These are phyloP conservation scores for Ophiostoma triangulosporum DNA, from an alignment of 2,329 filamentous ascomycete genomes.

Conservation along the genomic window DNA sequence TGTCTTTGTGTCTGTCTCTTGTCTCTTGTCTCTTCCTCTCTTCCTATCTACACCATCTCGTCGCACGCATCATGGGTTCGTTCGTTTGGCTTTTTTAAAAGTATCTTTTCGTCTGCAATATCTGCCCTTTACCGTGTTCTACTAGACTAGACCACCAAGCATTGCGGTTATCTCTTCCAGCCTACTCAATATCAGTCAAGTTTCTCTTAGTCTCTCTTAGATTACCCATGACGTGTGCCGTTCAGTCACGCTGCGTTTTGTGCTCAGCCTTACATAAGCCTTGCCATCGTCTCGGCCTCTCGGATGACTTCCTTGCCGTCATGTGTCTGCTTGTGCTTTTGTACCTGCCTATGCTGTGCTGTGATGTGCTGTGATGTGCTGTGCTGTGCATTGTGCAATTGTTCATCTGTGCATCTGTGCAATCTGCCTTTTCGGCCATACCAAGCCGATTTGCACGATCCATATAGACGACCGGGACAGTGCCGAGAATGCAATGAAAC, in stretches of 20 bases:
- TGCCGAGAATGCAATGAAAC: too few relatives aligned
- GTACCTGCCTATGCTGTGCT: too few relatives aligned
- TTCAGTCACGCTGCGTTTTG: not conserved
- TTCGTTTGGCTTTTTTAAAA: not conserved
- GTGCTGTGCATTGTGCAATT: too few relatives aligned
- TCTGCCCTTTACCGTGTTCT: too few relatives aligned
- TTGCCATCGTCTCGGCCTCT: not conserved
- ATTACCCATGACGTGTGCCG: not conserved
- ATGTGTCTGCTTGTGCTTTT: not conserved
- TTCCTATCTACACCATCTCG: not conserved
- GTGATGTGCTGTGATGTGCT: not conserved
- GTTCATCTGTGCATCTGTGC: too few relatives aligned
- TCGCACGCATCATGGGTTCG: not conserved
- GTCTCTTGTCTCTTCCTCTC: not conserved
- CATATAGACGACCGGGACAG: not conserved
- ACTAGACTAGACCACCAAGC: not conserved
- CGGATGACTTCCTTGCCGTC: not conserved
- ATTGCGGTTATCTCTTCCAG: too few relatives aligned
- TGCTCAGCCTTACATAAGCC: not conserved
- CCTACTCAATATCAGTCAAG: too few relatives aligned
- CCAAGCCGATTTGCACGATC: not conserved
- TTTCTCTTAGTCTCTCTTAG: too few relatives aligned
- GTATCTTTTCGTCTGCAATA: not conserved
- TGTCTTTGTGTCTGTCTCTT: not conserved
- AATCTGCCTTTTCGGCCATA: too few relatives aligned